phyloP scores from a whole-genome alignment of 106 monocot species.

The Phalaenopsis aphrodite region DNA sequence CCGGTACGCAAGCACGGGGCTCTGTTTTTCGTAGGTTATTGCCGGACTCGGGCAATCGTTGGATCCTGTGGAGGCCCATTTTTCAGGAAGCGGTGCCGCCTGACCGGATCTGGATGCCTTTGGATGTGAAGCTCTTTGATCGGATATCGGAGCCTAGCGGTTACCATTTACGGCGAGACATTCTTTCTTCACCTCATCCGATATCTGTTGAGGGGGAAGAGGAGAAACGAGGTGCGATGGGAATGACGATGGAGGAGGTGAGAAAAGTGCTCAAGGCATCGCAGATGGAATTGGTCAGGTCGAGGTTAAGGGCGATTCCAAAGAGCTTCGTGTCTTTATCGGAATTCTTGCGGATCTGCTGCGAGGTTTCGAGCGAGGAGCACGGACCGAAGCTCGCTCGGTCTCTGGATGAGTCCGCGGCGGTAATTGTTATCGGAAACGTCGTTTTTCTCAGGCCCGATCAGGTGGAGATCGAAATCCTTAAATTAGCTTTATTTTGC shows the following conservation, averaged over 20 bases:
- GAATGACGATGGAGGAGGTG: conserved; percentile 19
- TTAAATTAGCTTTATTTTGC: background rate
- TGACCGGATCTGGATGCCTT: background rate
- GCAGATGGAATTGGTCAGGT: conserved; percentile 48
- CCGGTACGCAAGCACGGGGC: background rate
- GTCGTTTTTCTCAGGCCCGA: conserved; percentile 70
- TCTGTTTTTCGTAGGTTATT: background rate
- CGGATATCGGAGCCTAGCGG: background rate
- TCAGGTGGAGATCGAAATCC: conserved; percentile 31
- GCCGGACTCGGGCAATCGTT: background rate
- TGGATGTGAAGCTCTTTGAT: background rate
- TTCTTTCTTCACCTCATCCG: background rate
- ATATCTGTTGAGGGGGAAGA: background rate
- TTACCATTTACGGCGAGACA: background rate
- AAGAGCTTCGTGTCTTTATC: conserved; percentile 28
- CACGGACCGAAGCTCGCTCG: conserved; percentile 39
- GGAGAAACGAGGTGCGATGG: background rate
- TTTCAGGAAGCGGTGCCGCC: conserved; percentile 3
- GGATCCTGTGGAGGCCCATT: background rate
- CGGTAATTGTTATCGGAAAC: conserved; percentile 62
- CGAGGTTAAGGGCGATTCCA: conserved; percentile 25
- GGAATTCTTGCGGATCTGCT: conserved; percentile 46
- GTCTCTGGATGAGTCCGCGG: conserved; percentile 61
- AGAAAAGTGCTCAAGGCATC: conserved; percentile 56
- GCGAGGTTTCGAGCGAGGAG: conserved; percentile 29